A percentile compares a stretch with the other conserved stretches of the same genome.
These are phyloP conservation scores for Epichloe coenophiala DNA, from an alignment of 2,329 filamentous ascomycete genomes.

Conservation along the genomic window DNA sequence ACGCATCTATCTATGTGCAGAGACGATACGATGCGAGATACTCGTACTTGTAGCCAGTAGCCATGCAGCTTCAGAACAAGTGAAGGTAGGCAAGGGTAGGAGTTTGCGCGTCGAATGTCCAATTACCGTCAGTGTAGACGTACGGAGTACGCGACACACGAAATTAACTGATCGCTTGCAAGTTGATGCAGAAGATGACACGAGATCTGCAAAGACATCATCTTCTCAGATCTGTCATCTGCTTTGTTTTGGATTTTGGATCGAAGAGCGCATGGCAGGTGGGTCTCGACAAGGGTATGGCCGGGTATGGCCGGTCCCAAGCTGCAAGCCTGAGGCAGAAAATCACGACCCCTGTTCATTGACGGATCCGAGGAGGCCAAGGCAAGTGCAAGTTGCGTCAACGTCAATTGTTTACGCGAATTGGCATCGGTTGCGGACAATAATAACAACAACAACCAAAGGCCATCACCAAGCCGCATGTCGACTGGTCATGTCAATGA, in stretches of 20 bases:
- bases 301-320: neutral
- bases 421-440: neutral
- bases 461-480: conserved; percentile 8
- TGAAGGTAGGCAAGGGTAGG: too few species aligned
- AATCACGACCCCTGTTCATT: conserved; percentile 1
- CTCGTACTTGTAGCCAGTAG: too few species aligned
- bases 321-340: conserved; percentile 4
- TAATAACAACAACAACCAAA: conserved; percentile 12
- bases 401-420: conserved; percentile 16
- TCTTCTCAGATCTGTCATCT: too few species aligned
- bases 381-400: neutral
- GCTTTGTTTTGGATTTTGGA: neutral
- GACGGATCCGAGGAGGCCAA: neutral
- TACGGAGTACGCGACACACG: too few species aligned
- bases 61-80: too few species aligned
- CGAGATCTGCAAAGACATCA: too few species aligned
- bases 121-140: too few species aligned
- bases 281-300: neutral
- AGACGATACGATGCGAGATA: too few species aligned
- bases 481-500: conserved; percentile 9
- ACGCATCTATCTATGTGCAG: too few species aligned
- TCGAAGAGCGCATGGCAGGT: neutral
- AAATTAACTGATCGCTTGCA: too few species aligned
- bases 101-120: too few species aligned
- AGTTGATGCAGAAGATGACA: too few species aligned